A percentile compares a stretch with the other conserved stretches of the same genome.
These are phyloP conservation scores for Solanum clarkiae DNA, from an alignment of 257 asterid genomes.

Conservation along the genomic window DNA sequence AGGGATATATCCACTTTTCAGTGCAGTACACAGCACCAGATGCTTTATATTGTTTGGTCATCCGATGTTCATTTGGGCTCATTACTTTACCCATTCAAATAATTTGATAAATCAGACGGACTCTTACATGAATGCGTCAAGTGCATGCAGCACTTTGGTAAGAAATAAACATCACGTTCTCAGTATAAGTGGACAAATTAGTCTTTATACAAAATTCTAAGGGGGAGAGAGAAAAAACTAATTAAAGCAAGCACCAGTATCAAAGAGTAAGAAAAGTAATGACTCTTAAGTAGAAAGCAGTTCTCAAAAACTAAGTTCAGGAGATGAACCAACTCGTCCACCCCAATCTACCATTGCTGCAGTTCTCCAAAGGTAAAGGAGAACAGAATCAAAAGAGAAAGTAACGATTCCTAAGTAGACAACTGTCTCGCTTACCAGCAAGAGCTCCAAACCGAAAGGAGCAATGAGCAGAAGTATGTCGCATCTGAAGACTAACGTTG, in stretches of 20 bases:
- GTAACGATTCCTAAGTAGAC: neutral
- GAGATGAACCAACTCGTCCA: neutral
- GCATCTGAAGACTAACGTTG: slow-evolving; percentile 79
- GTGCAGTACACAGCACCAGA: neutral
- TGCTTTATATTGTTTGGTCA: neutral
- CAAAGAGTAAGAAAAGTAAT: neutral
- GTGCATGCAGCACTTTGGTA: neutral
- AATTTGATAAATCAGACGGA: neutral
- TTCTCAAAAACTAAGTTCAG: neutral
- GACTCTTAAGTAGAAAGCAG: neutral
- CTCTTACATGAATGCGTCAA: neutral
- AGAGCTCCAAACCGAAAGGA: slow-evolving; percentile 73
- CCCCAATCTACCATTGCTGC: neutral
- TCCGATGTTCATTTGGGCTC: neutral
- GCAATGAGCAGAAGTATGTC: slow-evolving; percentile 71
- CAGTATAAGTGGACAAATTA: neutral
- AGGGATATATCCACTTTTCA: neutral
- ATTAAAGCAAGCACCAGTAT: neutral
- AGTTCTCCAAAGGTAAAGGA: neutral
- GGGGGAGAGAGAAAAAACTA: neutral
- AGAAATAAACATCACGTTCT: neutral
- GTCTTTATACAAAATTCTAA: neutral
- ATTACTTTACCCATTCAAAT: neutral
- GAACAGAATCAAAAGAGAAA: neutral
- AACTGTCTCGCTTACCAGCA: slow-evolving; percentile 52